These are phyloP conservation scores for Metschnikowia arizonensis DNA, from an alignment of 805 yeast species.

Conservation along the genomic window DNA sequence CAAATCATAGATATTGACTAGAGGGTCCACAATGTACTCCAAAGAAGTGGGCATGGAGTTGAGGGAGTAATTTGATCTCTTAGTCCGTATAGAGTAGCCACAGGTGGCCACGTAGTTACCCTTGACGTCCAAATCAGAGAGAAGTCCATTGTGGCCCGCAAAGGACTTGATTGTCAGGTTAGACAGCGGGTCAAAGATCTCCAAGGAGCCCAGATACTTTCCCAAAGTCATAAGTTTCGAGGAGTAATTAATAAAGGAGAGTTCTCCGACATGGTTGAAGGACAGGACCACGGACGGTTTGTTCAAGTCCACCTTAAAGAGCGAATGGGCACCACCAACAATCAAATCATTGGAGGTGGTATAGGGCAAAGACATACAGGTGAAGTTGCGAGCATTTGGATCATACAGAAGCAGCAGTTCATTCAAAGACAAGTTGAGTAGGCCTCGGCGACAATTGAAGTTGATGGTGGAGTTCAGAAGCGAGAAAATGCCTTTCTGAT, in stretches of 20 bases:
- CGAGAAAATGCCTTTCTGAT: constrained; percentile 33
- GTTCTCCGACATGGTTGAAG: constrained; percentile 41
- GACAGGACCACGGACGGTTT: constrained; percentile 23
- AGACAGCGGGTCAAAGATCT: constrained; percentile 56
- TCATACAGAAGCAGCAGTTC: constrained; percentile 10
- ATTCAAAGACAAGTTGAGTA: constrained; percentile 18
- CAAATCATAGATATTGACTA: constrained; percentile 78
- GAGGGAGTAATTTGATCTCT: constrained; percentile 30
- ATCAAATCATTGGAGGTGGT: constrained; percentile 29
- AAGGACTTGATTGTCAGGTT: constrained; percentile 48
- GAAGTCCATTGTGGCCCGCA: constrained; percentile 54
- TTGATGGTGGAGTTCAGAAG: constrained; percentile 30
- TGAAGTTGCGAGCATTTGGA: constrained; percentile 19
- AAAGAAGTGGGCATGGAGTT: constrained; percentile 8
- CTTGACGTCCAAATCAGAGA: constrained; percentile 61
- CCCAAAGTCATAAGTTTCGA: constrained; percentile 57
- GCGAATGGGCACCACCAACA: constrained; percentile 23
- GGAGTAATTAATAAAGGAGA: constrained; percentile 42
- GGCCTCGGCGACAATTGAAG: constrained; percentile 35
- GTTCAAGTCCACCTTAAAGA: constrained; percentile 33
- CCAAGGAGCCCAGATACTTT: constrained; percentile 55
- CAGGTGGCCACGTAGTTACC: constrained; percentile 73
- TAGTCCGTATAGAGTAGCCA: constrained; percentile 68
- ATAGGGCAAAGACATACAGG: constrained; percentile 33
- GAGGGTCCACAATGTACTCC: constrained; percentile 56